A percentile compares a stretch with the other conserved stretches of the same genome.
phyloP scores from a whole-genome alignment of 2,329 filamentous ascomycete genomes.

The Ciborinia camelliae region DNA sequence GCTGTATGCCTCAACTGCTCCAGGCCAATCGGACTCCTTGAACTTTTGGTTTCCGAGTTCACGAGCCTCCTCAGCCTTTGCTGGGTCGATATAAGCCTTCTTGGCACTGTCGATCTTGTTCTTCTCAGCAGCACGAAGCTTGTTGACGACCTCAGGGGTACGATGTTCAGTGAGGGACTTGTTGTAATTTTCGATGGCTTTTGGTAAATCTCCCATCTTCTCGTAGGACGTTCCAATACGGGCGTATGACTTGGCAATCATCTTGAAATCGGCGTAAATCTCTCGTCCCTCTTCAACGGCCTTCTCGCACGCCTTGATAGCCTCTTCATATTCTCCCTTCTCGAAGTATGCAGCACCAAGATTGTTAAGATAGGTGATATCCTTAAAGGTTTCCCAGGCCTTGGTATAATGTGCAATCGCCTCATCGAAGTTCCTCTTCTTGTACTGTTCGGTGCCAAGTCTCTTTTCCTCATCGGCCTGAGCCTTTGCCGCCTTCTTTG shows the following conservation, averaged over 20 bases:
- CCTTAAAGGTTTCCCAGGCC: slow-evolving; percentile 92
- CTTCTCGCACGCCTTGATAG: slow-evolving; percentile 81
- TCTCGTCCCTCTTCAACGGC: slow-evolving; percentile 87
- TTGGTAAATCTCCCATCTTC: slow-evolving; percentile 74
- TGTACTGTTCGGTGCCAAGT: slow-evolving; percentile 90
- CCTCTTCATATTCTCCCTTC: slow-evolving; percentile 88
- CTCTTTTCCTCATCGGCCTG: slow-evolving; percentile 94
- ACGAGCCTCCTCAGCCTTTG: slow-evolving; percentile 90
- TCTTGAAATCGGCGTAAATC: slow-evolving; percentile 94
- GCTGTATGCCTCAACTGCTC: slow-evolving; percentile 85
- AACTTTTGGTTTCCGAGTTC: slow-evolving; percentile 95
- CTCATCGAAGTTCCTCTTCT: slow-evolving; percentile 95
- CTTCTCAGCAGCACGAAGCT: slow-evolving; percentile 89
- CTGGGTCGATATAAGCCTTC: slow-evolving; percentile 81
- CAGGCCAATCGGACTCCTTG: slow-evolving; percentile 95
- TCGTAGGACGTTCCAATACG: slow-evolving; percentile 94
- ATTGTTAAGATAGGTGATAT: slow-evolving; percentile 98
- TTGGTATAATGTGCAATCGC: slow-evolving; percentile 93
- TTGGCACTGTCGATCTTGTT: slow-evolving; percentile 73
- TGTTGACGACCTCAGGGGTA: slow-evolving; percentile 87
- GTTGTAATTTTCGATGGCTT: slow-evolving; percentile 86
- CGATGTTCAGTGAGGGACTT: slow-evolving; percentile 95
- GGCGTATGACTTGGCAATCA: slow-evolving; percentile 96
- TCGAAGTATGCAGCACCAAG: slow-evolving; percentile 91
- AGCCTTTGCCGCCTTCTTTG: slow-evolving; percentile 86